These are phyloP conservation scores for Orbilia brochopaga DNA, from an alignment of 2,329 filamentous ascomycete species.

Conservation along the genomic window DNA sequence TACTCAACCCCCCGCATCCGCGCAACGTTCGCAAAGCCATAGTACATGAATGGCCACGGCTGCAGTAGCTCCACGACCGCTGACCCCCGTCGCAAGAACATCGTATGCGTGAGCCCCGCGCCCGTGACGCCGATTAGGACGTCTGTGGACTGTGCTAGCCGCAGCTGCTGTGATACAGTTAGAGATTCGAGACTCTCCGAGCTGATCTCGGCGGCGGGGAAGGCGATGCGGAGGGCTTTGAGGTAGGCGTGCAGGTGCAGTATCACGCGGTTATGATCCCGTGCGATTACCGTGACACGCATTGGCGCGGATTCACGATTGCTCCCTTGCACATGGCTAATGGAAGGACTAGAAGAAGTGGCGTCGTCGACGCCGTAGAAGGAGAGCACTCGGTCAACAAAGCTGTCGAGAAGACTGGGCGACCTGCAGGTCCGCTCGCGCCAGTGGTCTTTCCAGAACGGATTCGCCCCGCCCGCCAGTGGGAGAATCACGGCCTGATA, in stretches of 20 bases:
- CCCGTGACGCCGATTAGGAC: slow-evolving; percentile 54
- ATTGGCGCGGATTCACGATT: no score
- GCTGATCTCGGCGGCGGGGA: slow-evolving; percentile 51
- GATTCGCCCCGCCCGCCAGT: slow-evolving; percentile 53
- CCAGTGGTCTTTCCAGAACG: slow-evolving; percentile 55
- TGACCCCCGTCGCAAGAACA: slow-evolving; percentile 49
- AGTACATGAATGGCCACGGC: slow-evolving; percentile 27
- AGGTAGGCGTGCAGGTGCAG: slow-evolving; percentile 43
- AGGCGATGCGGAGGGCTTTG: slow-evolving; percentile 33
- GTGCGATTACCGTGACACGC: slow-evolving; percentile 53
- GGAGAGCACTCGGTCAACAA: slow-evolving; percentile 41
- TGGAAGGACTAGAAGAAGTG: no score
- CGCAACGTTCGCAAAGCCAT: slow-evolving; percentile 30
- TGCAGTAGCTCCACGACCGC: slow-evolving; percentile 34
- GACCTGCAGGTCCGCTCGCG: slow-evolving; percentile 39
- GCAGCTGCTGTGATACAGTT: slow-evolving; percentile 52
- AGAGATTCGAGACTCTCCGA: slow-evolving; percentile 52
- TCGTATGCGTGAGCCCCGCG: slow-evolving; percentile 54
- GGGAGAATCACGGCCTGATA: slow-evolving; percentile 54
- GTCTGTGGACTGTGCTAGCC: slow-evolving; percentile 50
- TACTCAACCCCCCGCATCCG: slow-evolving; percentile 22
- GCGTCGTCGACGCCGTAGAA: slow-evolving; percentile 25
- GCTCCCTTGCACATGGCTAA: no score
- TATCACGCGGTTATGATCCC: slow-evolving; percentile 52
- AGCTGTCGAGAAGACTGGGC: slow-evolving; percentile 44